Evolutionary conservation across 768 basidiomycete species (phyloP).

Genomic region (Agrocybe praecox): DNA sequence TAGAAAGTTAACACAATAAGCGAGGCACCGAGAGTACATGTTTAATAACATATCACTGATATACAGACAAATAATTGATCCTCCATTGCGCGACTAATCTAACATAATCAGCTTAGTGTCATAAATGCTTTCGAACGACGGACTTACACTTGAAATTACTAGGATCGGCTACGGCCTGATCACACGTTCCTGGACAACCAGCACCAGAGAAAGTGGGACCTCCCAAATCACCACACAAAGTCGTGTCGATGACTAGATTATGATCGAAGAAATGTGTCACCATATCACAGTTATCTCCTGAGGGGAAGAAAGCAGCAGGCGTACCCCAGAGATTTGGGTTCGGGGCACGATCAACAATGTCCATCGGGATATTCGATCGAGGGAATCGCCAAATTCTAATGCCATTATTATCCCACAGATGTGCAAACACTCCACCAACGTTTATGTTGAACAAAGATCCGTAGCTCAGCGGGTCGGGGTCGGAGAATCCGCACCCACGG

Average conservation of each 20-base stretch:
- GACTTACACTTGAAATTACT: not conserved
- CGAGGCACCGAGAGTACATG: too few relatives aligned
- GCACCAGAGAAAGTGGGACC: not conserved
- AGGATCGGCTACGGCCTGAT: not conserved
- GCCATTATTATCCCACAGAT: not conserved
- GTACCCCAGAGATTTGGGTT: constrained; percentile 1
- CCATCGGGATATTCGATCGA: not conserved
- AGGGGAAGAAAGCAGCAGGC: not conserved
- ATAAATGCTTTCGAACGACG: not conserved
- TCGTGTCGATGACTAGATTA: not conserved
- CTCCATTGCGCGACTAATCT: not conserved
- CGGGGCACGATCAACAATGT: not conserved
- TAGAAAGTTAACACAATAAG: too few relatives aligned
- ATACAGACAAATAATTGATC: not conserved
- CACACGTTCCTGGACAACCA: not conserved
- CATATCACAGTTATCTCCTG: not conserved
- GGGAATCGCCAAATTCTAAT: constrained; percentile 4
- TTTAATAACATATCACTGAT: too few relatives aligned
- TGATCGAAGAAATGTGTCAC: not conserved
- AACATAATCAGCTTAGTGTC: not conserved
- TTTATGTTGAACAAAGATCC: not conserved
- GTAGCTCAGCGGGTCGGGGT: not conserved
- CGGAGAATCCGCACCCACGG: not conserved
- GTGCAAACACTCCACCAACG: not conserved
- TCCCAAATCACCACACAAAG: not conserved